Percentiles rank a stretch among this genome's conserved stretches.
Conservation (phyloP, 169 alveolate species). For the Plasmodium inui region DNA sequence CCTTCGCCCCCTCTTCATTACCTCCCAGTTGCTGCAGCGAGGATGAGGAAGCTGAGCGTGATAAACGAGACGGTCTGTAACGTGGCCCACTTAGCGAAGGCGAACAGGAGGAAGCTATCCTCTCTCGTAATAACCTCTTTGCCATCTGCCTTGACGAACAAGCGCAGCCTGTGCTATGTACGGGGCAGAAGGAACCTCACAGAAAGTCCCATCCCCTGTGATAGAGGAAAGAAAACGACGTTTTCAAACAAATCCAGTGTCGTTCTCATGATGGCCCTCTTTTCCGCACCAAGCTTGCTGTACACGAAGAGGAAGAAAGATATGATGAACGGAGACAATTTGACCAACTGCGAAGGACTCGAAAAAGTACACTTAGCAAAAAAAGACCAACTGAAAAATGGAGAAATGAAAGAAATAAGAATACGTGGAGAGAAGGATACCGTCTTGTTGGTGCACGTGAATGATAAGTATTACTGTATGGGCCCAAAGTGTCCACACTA, state of each 20-base stretch:
- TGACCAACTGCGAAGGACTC: constrained; percentile 19
- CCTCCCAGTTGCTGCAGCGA: neutral
- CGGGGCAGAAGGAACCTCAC: neutral
- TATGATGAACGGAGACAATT: neutral
- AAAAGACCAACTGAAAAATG: constrained; percentile 79
- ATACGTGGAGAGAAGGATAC: constrained; percentile 77
- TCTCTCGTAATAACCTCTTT: neutral
- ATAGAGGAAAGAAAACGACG: neutral
- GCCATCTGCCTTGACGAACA: neutral
- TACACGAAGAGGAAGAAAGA: neutral
- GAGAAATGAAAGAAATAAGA: constrained; percentile 82
- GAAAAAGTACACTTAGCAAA: constrained; percentile 71
- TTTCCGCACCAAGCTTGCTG: constrained; percentile 2
- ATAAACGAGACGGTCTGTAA: neutral
- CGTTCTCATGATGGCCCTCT: constrained; percentile 3
- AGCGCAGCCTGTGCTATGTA: neutral
- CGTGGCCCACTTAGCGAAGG: neutral
- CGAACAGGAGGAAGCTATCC: neutral
- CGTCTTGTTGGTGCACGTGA: constrained; percentile 78
- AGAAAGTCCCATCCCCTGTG: neutral
- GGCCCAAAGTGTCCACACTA: constrained; percentile 87
- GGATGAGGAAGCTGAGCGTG: neutral
- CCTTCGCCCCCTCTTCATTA: too few species aligned
- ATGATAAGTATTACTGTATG: constrained; percentile 79
- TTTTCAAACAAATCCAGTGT: constrained; percentile 5